Evolutionary conservation across 352 stramenopile genomes (phyloP), one percentile per base, ranked within the genome.

Genomic region (Phytophthora litchii): DNA sequence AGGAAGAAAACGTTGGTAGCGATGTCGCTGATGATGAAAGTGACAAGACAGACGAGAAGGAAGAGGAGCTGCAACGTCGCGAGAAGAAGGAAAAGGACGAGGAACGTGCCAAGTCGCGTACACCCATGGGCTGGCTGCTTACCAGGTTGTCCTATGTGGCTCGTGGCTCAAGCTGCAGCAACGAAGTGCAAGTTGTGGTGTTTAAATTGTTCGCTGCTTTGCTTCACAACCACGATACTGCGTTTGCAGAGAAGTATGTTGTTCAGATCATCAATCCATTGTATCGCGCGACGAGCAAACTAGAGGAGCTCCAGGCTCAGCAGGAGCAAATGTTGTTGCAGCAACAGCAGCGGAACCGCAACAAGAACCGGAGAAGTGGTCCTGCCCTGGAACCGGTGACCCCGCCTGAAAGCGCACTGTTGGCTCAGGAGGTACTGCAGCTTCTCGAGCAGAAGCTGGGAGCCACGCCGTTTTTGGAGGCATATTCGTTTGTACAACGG

Each of bases 121-220:
- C 83, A 3, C 83, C 83, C 1, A 70, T 94, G 8, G 79, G 80
- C 17, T 97, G 88, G 88, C 53, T 96, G 27, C 81, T 96, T 20
- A 94, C 83, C 9, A 86, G 86, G 6, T 55, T 97, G 9, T 96
- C 88, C 29, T 96, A 85, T 60, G 62, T 93, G 12, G 80, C 80
- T 1, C 86, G 89, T 16, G 74, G 69, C 4, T 72, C 76, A 21
- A 64, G 52, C 20, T 61, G 71, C 25, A 80, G 64, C 6, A 64
- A 83, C 51, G 41, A 80, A 14, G 82, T 91, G n/a, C 87, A 93
- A 59, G 54, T 46, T 21, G 70, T 86, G 0, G 72, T 95, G 17
- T 97, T 91, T 67, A 91, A 94, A 65, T 70, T 97, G 37, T 97
- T 97, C 49, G 89, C 88, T 3, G 80, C 76, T 35, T 70, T 95